These are phyloP conservation scores for Claviceps sp. DNA, from an alignment of 2,329 filamentous ascomycete genomes.

Conservation along the genomic window DNA sequence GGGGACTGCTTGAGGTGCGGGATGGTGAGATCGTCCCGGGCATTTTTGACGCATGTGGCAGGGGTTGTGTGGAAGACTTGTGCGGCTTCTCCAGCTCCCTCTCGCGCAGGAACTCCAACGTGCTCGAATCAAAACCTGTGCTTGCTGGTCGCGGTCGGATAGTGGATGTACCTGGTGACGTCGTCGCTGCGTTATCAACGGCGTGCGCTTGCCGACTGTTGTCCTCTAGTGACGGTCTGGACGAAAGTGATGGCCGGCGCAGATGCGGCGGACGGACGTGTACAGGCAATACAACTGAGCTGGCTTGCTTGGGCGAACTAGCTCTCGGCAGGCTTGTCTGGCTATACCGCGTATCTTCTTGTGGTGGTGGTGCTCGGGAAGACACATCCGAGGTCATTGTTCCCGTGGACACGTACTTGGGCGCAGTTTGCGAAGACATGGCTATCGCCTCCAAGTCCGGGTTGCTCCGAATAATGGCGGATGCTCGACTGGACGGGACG, in stretches of 20 bases:
- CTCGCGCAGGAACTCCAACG: conserved; percentile 65
- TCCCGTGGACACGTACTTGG: conserved; percentile 44
- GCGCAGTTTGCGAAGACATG: conserved; percentile 32
- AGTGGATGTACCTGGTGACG: conserved; percentile 16
- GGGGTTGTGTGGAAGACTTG: conserved; percentile 9
- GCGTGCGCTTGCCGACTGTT: conserved; percentile 10
- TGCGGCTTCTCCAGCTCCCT: conserved; percentile 42
- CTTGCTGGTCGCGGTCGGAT: conserved; percentile 59
- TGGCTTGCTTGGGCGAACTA: not conserved
- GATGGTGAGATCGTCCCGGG: not conserved
- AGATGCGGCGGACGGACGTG: conserved; percentile 14
- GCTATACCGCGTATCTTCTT: conserved; percentile 9
- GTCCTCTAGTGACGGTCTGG: conserved; percentile 10
- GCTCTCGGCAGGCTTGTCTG: conserved; percentile 5
- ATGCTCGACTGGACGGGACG: conserved; percentile 42
- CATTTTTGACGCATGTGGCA: not conserved
- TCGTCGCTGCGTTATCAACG: conserved; percentile 9
- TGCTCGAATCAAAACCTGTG: conserved; percentile 67
- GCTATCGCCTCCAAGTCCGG: conserved; percentile 47
- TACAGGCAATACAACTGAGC: conserved; percentile 2
- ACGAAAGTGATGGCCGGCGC: conserved; percentile 10
- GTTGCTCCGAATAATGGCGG: conserved; percentile 48
- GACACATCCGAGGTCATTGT: conserved; percentile 62
- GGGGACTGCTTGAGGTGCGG: not conserved
- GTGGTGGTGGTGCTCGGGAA: conserved; percentile 25